A percentile compares a stretch with the other conserved stretches of the same genome.
These are phyloP conservation scores for Scedosporium dehoogii DNA, from an alignment of 2,329 filamentous ascomycete species.

Conservation along the genomic window DNA sequence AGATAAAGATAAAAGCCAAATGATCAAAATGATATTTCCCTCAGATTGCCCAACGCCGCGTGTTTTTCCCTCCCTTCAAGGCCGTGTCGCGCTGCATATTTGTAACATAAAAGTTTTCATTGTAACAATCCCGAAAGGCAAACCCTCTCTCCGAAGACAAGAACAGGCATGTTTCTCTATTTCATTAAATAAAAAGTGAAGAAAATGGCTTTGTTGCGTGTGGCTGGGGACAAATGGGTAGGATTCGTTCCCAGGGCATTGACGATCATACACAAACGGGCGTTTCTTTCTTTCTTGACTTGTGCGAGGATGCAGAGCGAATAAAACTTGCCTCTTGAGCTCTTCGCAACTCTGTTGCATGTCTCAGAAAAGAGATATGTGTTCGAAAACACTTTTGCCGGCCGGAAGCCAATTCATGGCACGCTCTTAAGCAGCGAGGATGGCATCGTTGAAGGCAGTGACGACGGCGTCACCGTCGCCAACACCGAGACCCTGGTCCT, in stretches of 20 bases:
- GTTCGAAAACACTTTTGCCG: background rate
- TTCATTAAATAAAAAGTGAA: background rate
- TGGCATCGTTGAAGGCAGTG: conserved; percentile 9
- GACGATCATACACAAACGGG: background rate
- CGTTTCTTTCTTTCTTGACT: background rate
- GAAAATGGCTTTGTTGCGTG: background rate
- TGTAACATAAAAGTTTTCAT: background rate
- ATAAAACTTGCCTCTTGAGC: background rate
- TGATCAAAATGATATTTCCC: background rate
- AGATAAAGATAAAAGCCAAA: background rate
- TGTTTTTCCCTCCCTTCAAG: background rate
- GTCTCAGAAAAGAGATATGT: background rate
- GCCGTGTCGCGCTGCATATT: conserved; percentile 2
- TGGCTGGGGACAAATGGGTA: too few relatives aligned
- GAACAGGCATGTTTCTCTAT: background rate
- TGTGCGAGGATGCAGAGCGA: background rate
- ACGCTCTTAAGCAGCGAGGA: conserved; percentile 6
- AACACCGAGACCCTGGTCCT: conserved; percentile 9
- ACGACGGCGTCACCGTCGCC: conserved; percentile 10
- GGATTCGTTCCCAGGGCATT: too few relatives aligned
- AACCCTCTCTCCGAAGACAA: background rate
- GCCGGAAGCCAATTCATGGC: background rate
- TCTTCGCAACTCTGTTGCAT: background rate
- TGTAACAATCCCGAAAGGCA: background rate
- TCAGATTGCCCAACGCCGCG: background rate